Percentiles rank a stretch among this genome's conserved stretches.
phyloP scores from a whole-genome alignment of 2,329 filamentous ascomycete genomes.

The Ophiocordyceps camponoti-rufipedis region DNA sequence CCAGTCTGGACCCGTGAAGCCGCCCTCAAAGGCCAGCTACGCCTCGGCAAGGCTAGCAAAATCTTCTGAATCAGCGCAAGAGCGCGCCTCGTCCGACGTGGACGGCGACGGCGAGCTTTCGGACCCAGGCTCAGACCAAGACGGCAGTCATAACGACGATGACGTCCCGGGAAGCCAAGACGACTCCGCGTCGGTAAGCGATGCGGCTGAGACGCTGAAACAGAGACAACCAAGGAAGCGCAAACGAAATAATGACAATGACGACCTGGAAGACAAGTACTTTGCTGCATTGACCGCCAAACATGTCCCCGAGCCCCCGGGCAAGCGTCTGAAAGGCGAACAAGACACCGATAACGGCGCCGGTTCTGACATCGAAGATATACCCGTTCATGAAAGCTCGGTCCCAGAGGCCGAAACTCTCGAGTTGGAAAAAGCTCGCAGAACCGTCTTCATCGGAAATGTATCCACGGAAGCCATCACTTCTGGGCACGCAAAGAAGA shows the following conservation, averaged over 20 bases:
- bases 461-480: conserved; percentile 70
- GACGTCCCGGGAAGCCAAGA: not conserved
- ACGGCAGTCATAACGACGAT: conserved; percentile 1
- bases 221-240: conserved; percentile 36
- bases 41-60: conserved; percentile 14
- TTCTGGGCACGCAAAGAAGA: conserved; percentile 65
- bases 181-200: conserved; percentile 12
- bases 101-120: conserved; percentile 15
- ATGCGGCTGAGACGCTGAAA: conserved; percentile 14
- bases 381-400: conserved; percentile 39
- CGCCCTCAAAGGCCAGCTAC: conserved; percentile 26
- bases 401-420: conserved; percentile 30
- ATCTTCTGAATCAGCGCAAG: conserved; percentile 9
- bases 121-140: conserved; percentile 8
- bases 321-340: conserved; percentile 33
- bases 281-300: conserved; percentile 45
- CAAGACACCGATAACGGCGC: conserved; percentile 19
- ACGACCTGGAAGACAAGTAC: conserved; percentile 54
- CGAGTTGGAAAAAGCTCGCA: conserved; percentile 68
- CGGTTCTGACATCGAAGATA: conserved; percentile 21
- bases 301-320: conserved; percentile 35
- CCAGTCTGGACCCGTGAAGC: conserved; percentile 33
- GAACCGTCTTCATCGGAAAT: conserved; percentile 87
- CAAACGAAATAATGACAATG: conserved; percentile 48
- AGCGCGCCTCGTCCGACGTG: conserved; percentile 3